phyloP scores from a whole-genome alignment of 768 basidiomycete genomes.

The Russula sp. region DNA sequence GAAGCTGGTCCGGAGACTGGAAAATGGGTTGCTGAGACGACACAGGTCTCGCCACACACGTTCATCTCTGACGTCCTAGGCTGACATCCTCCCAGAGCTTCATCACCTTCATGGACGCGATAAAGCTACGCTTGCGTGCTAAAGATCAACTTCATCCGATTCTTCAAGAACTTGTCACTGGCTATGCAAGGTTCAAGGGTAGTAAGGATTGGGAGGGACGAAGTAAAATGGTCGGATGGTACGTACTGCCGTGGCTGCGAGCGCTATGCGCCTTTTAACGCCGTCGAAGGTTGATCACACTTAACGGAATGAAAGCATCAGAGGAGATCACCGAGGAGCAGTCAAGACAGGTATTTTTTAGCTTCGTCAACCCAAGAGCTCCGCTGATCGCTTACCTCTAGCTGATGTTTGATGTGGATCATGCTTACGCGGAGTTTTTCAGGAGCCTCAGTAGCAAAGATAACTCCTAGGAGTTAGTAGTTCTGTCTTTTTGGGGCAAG shows the following conservation, averaged over 20 bases:
- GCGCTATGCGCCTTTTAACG: background rate
- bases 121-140: conserved; percentile 88
- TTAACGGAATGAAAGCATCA: conserved; percentile 96
- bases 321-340: conserved; percentile 97
- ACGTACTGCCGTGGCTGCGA: conserved; percentile 32
- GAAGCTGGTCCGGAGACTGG: conserved; percentile 91
- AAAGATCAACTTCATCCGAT: conserved; percentile 97
- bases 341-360: conserved; percentile 73
- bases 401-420: conserved; percentile 95
- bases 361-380: background rate
- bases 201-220: conserved; percentile 97
- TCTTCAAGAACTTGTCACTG: conserved; percentile 90
- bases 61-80: background rate
- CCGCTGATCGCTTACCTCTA: conserved; percentile 35
- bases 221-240: conserved; percentile 92
- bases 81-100: conserved; percentile 64
- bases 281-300: conserved; percentile 76
- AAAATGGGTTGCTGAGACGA: conserved; percentile 98
- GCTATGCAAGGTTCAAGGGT: conserved; percentile 91
- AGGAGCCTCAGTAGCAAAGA: conserved; percentile 57
- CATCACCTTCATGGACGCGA: conserved; percentile 98
- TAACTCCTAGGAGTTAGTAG: conserved; percentile 4
- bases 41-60: conserved; percentile 58
- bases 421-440: conserved; percentile 94
- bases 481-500: background rate